Base-by-base conservation (phyloP, 345 rosid genomes). In the Raphanus raphanistrum region DNA sequence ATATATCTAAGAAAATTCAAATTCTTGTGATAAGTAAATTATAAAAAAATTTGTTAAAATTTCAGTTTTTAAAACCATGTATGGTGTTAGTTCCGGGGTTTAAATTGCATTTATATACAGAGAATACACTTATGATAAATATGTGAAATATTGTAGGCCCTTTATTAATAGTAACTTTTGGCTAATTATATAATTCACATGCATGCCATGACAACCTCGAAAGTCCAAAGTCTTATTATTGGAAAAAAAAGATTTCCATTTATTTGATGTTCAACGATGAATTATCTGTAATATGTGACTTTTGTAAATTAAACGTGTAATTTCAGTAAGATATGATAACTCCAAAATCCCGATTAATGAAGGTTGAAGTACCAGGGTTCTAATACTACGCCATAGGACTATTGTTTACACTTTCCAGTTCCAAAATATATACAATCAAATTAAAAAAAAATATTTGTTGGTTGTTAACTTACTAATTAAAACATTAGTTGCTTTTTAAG, bases 141-240 rank as follows among this genome's bases (percentile, higher is more conserved):
- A 59, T 31, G 29, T 2, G 57, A 66, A 8, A 63, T 54, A 15
- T 25, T 41, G 79, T 74, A 80, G 79, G 79, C 31, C 71, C 79
- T 11, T 54, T 35, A 65, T 16, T 52, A 77, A 63, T 54, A 55
- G 59, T 78, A 71, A 74, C 74, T 70, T 74, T 68, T 38, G 54
- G 58, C 54, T 48, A 78, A 50, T 62, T 66, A 79, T 79, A 81
- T 80, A 33, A 71, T 74, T 86, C 89, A 83, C 91, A 83, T 78
- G 88, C 80, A 27, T 79, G 68, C 68, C 83, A 83, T 85, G 88
- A 67, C 69, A 65, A 66, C 74, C 78, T 68, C 74, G 67, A 78
- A 41, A 58, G 72, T 78, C 76, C 63, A 78, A 78, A 71, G 62
- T 72, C 59, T 63, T 69, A 8, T 35, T 71, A 71, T 36, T 57